These are phyloP conservation scores for Madurella mycetomatis DNA, from an alignment of 2,329 filamentous ascomycete genomes.

Conservation along the genomic window DNA sequence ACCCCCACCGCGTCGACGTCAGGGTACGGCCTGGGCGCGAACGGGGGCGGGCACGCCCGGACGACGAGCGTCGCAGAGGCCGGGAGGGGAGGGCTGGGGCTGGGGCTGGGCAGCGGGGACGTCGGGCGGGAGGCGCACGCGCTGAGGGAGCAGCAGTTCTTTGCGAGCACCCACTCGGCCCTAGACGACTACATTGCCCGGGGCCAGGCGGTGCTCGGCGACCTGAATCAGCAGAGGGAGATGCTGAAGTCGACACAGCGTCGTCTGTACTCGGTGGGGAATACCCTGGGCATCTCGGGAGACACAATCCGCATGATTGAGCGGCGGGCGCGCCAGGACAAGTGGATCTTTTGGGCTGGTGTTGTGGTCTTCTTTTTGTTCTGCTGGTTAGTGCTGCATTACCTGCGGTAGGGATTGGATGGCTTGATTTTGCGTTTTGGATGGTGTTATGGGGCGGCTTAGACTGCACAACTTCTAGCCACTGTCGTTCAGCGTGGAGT, in stretches of 20 bases:
- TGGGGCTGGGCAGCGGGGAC: conserved; percentile 53
- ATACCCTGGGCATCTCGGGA: conserved; percentile 86
- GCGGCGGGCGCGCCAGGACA: conserved; percentile 84
- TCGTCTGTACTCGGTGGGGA: conserved; percentile 85
- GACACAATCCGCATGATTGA: conserved; percentile 98
- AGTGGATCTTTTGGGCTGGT: conserved; percentile 93
- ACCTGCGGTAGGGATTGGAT: conserved; percentile 53
- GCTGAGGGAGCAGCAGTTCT: conserved; percentile 84
- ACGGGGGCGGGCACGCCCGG: conserved; percentile 32
- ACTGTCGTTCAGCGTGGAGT: conserved; percentile 22
- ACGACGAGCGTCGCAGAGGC: conserved; percentile 37
- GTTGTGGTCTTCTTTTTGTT: conserved; percentile 85
- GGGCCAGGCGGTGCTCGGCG: conserved; percentile 82
- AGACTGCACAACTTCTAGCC: background rate
- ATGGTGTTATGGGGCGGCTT: background rate
- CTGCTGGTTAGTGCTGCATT: conserved; percentile 87
- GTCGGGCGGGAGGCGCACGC: conserved; percentile 74
- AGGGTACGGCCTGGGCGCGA: conserved; percentile 21
- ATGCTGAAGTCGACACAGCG: conserved; percentile 94
- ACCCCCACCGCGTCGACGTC: conserved; percentile 23
- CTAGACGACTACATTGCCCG: conserved; percentile 92
- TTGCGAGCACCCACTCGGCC: conserved; percentile 73
- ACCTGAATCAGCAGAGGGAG: conserved; percentile 84
- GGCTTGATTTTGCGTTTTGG: background rate
- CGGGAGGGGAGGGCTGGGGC: conserved; percentile 33